Evolutionary conservation across 768 basidiomycete genomes (phyloP).

Genomic region (Tricholoma matsutake): DNA sequence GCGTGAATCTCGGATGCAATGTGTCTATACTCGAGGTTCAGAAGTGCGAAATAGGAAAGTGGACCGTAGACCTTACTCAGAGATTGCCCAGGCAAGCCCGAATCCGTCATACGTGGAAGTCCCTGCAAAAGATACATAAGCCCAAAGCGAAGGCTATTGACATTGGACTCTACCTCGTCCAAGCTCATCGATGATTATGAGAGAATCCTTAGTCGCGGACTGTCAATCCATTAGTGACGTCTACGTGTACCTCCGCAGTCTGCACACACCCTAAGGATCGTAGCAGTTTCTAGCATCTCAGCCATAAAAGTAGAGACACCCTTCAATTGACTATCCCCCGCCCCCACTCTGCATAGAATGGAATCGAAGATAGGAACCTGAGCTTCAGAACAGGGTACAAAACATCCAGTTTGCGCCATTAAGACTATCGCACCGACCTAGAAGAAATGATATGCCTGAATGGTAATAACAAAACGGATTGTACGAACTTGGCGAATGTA

Average conservation of each 20-base stretch:
- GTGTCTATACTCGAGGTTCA: constrained; percentile 41
- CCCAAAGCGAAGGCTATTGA: neutral
- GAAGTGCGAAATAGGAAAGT: neutral
- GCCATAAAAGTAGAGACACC: constrained; percentile 99
- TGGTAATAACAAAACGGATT: neutral
- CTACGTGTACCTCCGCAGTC: neutral
- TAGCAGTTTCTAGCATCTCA: constrained; percentile 98
- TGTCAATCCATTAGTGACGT: constrained; percentile 24
- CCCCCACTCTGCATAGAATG: constrained; percentile 92
- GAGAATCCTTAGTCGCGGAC: constrained; percentile 89
- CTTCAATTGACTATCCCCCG: constrained; percentile 96
- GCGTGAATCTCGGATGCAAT: constrained; percentile 91
- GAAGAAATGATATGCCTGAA: neutral
- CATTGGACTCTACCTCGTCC: constrained; percentile 60
- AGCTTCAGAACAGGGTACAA: constrained; percentile 89
- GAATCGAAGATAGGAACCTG: constrained; percentile 92
- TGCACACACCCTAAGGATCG: constrained; percentile 73
- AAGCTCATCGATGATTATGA: constrained; percentile 97
- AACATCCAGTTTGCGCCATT: constrained; percentile 94
- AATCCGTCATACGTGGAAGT: constrained; percentile 98
- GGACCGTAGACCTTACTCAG: constrained; percentile 60
- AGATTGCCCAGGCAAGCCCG: constrained; percentile 97
- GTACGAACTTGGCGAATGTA: constrained; percentile 81
- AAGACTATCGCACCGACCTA: constrained; percentile 91
- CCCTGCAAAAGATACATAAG: constrained; percentile 39